Conservation (phyloP, 139 green algal genomes). For the Micractinium conductrix region DNA sequence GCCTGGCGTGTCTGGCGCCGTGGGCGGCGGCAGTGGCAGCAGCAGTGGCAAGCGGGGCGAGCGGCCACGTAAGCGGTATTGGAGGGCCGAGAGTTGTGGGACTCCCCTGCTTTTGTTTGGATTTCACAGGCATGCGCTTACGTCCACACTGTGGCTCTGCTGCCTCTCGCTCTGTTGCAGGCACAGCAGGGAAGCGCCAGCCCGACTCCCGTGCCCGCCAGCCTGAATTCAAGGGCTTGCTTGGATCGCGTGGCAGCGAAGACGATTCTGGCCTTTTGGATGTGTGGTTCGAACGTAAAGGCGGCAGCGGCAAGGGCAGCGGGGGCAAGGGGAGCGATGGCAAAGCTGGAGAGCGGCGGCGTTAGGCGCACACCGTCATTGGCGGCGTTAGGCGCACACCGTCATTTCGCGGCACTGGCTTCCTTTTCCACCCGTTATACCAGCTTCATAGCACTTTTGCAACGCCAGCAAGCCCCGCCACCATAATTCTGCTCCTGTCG, state of each 20-base stretch:
- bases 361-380: no score
- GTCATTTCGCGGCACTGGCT: no score
- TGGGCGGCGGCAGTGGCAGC: not conserved
- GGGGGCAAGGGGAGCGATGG: not conserved
- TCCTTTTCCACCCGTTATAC: no score
- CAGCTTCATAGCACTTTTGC: no score
- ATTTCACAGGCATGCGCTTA: not conserved
- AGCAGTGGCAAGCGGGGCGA: not conserved
- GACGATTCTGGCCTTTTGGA: slow-evolving; percentile 32
- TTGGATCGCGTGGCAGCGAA: not conserved
- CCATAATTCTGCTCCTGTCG: no score
- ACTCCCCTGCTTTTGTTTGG: not conserved
- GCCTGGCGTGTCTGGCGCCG: not conserved
- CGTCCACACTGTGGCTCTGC: not conserved
- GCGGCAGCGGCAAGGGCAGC: not conserved
- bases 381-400: no score
- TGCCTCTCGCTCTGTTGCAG: not conserved
- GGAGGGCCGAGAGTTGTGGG: not conserved
- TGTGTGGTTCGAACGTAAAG: slow-evolving; percentile 32
- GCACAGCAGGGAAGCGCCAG: not conserved
- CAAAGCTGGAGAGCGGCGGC: not conserved
- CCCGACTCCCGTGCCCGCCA: not conserved
- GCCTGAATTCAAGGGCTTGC: slow-evolving; percentile 27
- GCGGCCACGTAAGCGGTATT: not conserved
- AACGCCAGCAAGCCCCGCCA: no score